Percentiles rank a stretch among this genome's conserved stretches.
These are phyloP conservation scores for Combretum micranthum DNA, from an alignment of 345 rosid species.

Conservation along the genomic window DNA sequence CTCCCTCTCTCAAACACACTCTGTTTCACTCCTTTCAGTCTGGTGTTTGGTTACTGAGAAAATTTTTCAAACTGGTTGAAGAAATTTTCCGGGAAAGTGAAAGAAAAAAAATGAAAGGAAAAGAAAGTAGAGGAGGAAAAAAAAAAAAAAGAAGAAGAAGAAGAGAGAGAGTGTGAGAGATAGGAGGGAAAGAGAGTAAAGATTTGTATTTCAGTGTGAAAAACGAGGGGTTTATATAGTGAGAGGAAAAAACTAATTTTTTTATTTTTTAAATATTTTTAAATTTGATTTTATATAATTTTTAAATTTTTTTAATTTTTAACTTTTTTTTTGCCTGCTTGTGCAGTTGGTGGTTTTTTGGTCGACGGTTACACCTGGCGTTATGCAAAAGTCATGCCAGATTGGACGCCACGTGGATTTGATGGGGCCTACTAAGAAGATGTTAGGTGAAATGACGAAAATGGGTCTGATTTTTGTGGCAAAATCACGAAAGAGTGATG, in stretches of 20 bases:
- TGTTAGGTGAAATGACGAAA: neutral
- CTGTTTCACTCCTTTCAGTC: neutral
- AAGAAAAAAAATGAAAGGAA: conserved; percentile 4
- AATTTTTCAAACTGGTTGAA: conserved; percentile 11
- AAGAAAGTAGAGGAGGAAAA: neutral
- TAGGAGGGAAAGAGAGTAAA: conserved; percentile 11
- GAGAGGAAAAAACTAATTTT: conserved; percentile 32
- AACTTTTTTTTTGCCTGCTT: neutral
- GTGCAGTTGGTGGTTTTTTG: conserved; percentile 30
- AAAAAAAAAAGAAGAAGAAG: conserved; percentile 3
- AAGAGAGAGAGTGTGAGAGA: conserved; percentile 11
- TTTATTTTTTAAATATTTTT: neutral
- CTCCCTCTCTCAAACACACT: conserved; percentile 8
- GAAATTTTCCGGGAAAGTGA: conserved; percentile 12
- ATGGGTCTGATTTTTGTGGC: neutral
- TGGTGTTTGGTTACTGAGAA: conserved; percentile 25
- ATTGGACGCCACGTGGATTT: conserved; percentile 15
- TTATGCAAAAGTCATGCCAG: conserved; percentile 12
- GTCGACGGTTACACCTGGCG: conserved; percentile 44
- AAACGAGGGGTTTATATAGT: conserved; percentile 20
- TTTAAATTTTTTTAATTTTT: neutral
- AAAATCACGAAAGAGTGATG: conserved; percentile 17
- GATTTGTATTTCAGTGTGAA: no score
- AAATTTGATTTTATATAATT: neutral
- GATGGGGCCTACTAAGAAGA: conserved; percentile 4